Evolutionary conservation across 345 rosid genomes (phyloP).

Genomic region (Anastatica hierochuntica): DNA sequence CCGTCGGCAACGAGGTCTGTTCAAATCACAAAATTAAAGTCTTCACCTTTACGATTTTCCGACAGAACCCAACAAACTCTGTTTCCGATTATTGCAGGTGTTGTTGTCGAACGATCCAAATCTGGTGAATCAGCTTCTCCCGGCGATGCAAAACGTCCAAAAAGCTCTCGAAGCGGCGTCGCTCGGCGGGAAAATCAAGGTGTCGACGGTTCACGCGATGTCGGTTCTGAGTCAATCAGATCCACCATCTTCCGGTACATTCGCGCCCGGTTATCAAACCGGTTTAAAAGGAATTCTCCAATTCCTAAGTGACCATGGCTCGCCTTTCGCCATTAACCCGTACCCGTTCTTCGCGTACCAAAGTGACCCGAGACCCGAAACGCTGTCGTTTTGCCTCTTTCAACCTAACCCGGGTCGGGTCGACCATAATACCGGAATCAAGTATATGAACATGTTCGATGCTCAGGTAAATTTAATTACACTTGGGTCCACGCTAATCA

Average conservation of each 20-base stretch:
- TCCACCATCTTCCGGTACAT: slow-evolving; percentile 79
- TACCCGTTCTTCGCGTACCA: slow-evolving; percentile 89
- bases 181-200: slow-evolving; percentile 69
- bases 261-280: slow-evolving; percentile 43
- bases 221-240: slow-evolving; percentile 61
- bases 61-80: too few species aligned
- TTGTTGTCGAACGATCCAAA: slow-evolving; percentile 51
- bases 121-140: slow-evolving; percentile 64
- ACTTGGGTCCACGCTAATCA: neutral
- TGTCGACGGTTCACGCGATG: slow-evolving; percentile 90
- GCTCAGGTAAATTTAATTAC: slow-evolving; percentile 60
- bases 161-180: slow-evolving; percentile 60
- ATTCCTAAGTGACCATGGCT: slow-evolving; percentile 58
- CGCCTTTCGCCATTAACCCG: slow-evolving; percentile 80
- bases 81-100: slow-evolving; percentile 33
- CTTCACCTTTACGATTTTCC: too few species aligned
- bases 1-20: slow-evolving; percentile 85
- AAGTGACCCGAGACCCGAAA: slow-evolving; percentile 81
- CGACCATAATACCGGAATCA: slow-evolving; percentile 62
- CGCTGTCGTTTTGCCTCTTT: slow-evolving; percentile 72
- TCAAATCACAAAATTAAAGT: neutral
- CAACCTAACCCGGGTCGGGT: slow-evolving; percentile 88
- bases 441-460: slow-evolving; percentile 94
- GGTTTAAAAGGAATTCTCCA: slow-evolving; percentile 51
- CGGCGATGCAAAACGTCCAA: slow-evolving; percentile 77